Base-by-base conservation (phyloP, 176 grass and related monocot genomes). In the Otatea glauca region DNA sequence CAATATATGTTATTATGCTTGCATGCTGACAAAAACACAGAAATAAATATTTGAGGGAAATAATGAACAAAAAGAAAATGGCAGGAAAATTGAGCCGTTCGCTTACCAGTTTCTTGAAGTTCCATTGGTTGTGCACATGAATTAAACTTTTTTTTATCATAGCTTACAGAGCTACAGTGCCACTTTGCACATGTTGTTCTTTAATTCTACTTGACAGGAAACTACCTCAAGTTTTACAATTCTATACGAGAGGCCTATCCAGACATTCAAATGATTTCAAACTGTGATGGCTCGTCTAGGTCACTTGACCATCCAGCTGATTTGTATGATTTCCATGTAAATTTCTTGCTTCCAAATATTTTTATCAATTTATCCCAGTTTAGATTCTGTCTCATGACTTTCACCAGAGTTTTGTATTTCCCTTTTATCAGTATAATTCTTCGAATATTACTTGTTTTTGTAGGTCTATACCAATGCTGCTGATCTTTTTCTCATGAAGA, bases 221-320 rank as follows among this genome's bases (percentile, higher is more conserved):
- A 34, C 34, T 34, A 34, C 34, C 34, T 93, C 37, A 93, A 95
- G 82, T 95, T 98, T 45, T 98, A 93, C 79, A 76, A 85, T 75
- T 93, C 93, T 68, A 98, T 95, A 86, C 87, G 83, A 70, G 78
- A 86, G 65, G 87, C 89, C 16, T 95, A 98, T 78, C 96, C 93
- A 72, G 93, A 95, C 44, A 95, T 98, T 86, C 87, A 93, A 74
- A 82, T 98, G 67, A 95, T 98, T 86, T 92, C 93, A 77, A 95
- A 93, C 56, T 95, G 93, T 78, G 91, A 98, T 78, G 92, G 86
- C 64, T 95, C 92, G 54, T 89, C 87, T 70, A 85, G 0, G 38
- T 79, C 83, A 75, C 87, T 98, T 76, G 86, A 98, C 89, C 96
- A 98, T 68, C 93, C 96, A 77, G 96, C 91, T 89, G 96, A 95